Conservation (phyloP, 345 rosid genomes). For the Salix viminalis region DNA sequence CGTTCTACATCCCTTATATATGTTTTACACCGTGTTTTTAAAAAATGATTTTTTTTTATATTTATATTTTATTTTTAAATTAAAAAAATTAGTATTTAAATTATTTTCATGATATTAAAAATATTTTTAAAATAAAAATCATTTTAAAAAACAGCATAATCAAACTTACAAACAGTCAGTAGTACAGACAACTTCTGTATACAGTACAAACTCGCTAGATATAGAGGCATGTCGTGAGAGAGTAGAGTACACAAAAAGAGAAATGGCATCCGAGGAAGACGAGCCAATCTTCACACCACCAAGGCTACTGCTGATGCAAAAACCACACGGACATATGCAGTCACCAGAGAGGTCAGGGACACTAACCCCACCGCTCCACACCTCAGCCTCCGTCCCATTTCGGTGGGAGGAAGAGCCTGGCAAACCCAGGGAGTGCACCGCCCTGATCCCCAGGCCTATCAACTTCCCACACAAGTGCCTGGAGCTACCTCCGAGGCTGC, state of each 20-base stretch:
- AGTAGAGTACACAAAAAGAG: neutral
- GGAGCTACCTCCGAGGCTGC: slow-evolving; percentile 61
- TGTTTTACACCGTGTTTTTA: too few relatives aligned
- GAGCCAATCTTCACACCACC: slow-evolving; percentile 24
- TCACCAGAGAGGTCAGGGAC: slow-evolving; percentile 56
- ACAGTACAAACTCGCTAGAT: neutral
- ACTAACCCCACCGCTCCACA: slow-evolving; percentile 56
- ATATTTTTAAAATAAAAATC: too few relatives aligned
- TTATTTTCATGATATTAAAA: too few relatives aligned
- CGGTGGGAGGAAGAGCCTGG: slow-evolving; percentile 92
- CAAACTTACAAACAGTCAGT: neutral
- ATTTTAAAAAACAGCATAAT: too few relatives aligned
- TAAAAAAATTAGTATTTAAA: too few relatives aligned
- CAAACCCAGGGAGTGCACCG: slow-evolving; percentile 56
- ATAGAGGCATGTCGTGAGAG: neutral
- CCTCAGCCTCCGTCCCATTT: slow-evolving; percentile 72
- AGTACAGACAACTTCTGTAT: neutral
- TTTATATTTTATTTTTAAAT: too few relatives aligned
- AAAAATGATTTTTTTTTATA: too few relatives aligned
- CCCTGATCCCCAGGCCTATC: slow-evolving; percentile 9
- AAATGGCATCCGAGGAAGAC: slow-evolving; percentile 28
- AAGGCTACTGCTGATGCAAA: slow-evolving; percentile 39
- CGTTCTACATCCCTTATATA: neutral
- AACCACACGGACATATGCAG: slow-evolving; percentile 25
- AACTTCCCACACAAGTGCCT: slow-evolving; percentile 41